Evolutionary conservation across 768 basidiomycete genomes (phyloP).

Genomic region (Podaxis carcinomalis): DNA sequence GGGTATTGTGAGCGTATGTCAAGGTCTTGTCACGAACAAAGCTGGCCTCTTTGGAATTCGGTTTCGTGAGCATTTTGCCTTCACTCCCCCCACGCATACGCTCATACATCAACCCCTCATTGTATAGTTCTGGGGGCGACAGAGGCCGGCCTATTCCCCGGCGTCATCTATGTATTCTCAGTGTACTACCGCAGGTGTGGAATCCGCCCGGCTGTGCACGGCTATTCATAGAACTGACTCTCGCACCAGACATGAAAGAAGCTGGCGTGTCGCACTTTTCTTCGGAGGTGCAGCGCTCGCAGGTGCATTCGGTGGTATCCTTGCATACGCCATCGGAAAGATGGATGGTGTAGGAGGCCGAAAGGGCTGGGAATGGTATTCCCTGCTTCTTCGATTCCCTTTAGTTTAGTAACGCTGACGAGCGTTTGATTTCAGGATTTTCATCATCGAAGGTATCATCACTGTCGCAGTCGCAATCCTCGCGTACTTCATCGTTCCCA

Average conservation of each 20-base stretch:
- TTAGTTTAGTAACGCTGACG: not conserved
- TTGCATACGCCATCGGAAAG: conserved; percentile 54
- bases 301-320: conserved; percentile 62
- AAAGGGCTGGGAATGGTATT: conserved; percentile 56
- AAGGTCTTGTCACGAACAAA: conserved; percentile 52
- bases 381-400: not conserved
- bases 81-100: too few species aligned
- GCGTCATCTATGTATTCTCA: conserved; percentile 55
- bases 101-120: not conserved
- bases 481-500: conserved; percentile 53
- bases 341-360: conserved; percentile 61
- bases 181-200: conserved; percentile 42
- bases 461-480: conserved; percentile 43
- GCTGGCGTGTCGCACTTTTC: conserved; percentile 59
- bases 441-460: conserved; percentile 52
- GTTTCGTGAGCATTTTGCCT: conserved; percentile 34
- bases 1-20: conserved; percentile 51
- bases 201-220: too few species aligned
- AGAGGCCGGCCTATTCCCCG: conserved; percentile 59
- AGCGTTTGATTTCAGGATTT: conserved; percentile 38
- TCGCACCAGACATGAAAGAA: conserved; percentile 43
- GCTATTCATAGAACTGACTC: not conserved
- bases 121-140: conserved; percentile 48
- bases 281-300: conserved; percentile 60
- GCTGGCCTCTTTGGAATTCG: conserved; percentile 52